Conservation (phyloP, 2,329 filamentous ascomycete species). For the Eutypella sp. region DNA sequence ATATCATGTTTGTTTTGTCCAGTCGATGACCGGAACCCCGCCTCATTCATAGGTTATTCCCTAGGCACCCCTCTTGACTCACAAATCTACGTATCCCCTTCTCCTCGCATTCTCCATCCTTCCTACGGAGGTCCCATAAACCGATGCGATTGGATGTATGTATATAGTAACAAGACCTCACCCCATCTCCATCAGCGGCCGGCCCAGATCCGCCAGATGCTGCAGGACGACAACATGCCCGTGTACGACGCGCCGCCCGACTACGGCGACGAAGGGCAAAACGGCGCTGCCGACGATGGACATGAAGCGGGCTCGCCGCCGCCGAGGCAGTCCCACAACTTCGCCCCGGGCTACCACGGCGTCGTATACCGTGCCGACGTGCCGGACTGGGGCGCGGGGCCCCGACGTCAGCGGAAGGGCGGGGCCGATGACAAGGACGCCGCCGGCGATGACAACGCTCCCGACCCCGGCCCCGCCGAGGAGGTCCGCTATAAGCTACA, state of each 20-base stretch:
- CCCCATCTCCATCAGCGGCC: conserved; percentile 71
- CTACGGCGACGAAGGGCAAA: background rate
- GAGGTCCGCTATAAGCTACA: conserved; percentile 73
- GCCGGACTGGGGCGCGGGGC: conserved; percentile 54
- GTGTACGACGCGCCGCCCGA: conserved; percentile 68
- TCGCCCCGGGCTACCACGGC: conserved; percentile 82
- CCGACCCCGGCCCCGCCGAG: conserved; percentile 15
- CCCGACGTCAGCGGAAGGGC: conserved; percentile 15
- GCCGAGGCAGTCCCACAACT: conserved; percentile 79
- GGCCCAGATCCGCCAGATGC: conserved; percentile 66
- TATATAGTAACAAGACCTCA: too few relatives aligned
- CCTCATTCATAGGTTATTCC: too few relatives aligned
- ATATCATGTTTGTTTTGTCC: conserved; percentile 1
- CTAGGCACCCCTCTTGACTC: background rate
- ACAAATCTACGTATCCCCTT: background rate
- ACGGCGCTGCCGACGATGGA: conserved; percentile 27
- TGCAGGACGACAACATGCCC: conserved; percentile 70
- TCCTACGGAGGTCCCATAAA: too few relatives aligned
- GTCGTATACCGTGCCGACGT: conserved; percentile 78
- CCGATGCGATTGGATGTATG: too few relatives aligned
- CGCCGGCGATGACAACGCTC: conserved; percentile 3
- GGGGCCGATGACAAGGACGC: conserved; percentile 7
- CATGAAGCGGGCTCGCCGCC: conserved; percentile 30
- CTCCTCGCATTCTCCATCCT: background rate
- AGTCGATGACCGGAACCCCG: background rate